Conservation (phyloP, 164 flowering plant genomes). For the Macadamia tetraphylla region DNA sequence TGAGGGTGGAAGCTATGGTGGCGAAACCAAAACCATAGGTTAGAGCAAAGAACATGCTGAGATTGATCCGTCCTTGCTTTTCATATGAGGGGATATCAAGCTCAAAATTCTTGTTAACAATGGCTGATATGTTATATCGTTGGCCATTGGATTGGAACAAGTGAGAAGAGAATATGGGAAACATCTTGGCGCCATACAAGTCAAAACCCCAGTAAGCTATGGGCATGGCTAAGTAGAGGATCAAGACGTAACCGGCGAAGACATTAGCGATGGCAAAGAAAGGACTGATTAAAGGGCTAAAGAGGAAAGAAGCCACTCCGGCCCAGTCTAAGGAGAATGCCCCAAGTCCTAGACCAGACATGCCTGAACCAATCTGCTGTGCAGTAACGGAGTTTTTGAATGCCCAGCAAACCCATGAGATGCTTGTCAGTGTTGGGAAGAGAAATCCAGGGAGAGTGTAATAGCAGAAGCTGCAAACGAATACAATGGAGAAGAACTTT, state of each 20-base stretch:
- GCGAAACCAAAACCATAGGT: conserved; percentile 62
- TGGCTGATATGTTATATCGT: conserved; percentile 26
- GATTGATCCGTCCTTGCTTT: conserved; percentile 31
- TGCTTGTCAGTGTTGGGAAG: conserved; percentile 32
- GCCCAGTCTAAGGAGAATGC: conserved; percentile 46
- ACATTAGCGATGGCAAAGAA: conserved; percentile 40
- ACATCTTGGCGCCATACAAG: conserved; percentile 29
- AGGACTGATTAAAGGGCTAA: conserved; percentile 39
- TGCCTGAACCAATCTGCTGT: conserved; percentile 49
- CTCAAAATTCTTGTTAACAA: conserved; percentile 47
- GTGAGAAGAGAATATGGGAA: conserved; percentile 43
- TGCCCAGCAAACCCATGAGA: conserved; percentile 44
- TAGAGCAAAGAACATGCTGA: conserved; percentile 49
- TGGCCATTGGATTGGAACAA: conserved; percentile 36
- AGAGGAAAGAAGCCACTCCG: conserved; percentile 33
- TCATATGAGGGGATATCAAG: conserved; percentile 28
- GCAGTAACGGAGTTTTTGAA: conserved; percentile 44
- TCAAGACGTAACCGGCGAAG: conserved; percentile 27
- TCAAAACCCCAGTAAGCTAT: conserved; percentile 37
- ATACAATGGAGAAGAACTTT: conserved; percentile 37
- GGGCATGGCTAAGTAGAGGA: conserved; percentile 35
- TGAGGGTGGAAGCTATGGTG: conserved; percentile 44
- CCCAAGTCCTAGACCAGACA: conserved; percentile 38
- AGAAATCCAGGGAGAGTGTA: conserved; percentile 39
- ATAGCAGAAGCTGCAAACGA: conserved; percentile 40